These are phyloP conservation scores for Crassisporium funariophilum DNA, from an alignment of 768 basidiomycete species.

Conservation along the genomic window DNA sequence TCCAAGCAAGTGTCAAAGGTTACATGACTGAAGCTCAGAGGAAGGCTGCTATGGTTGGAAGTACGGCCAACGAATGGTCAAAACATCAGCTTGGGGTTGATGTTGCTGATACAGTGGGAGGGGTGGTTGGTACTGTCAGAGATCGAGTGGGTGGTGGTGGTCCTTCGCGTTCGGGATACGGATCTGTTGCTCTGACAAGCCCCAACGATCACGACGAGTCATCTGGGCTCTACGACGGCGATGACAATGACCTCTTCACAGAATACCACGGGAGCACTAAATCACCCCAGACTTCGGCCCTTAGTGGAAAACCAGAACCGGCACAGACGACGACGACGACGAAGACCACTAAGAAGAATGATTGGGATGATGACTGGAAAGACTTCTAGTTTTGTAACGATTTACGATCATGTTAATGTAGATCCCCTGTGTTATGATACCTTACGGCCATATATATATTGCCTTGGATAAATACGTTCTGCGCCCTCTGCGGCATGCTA, in stretches of 20 bases:
- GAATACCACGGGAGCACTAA: slow-evolving; percentile 38
- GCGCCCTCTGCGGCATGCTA: no score
- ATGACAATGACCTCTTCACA: slow-evolving; percentile 69
- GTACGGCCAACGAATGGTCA: slow-evolving; percentile 74
- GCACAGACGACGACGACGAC: slow-evolving; percentile 23
- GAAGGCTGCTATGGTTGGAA: slow-evolving; percentile 62
- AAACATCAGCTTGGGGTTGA: slow-evolving; percentile 82
- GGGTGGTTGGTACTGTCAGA: slow-evolving; percentile 65
- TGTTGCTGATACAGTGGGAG: slow-evolving; percentile 75
- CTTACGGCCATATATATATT: no score
- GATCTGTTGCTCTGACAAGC: slow-evolving; percentile 41
- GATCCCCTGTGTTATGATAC: slow-evolving; percentile 5
- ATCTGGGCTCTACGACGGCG: slow-evolving; percentile 64
- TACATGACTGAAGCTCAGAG: slow-evolving; percentile 73
- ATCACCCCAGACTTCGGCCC: slow-evolving; percentile 20
- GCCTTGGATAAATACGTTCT: no score
- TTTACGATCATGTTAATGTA: not conserved
- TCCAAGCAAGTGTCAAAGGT: slow-evolving; percentile 73
- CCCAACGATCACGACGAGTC: slow-evolving; percentile 52
- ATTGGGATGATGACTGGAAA: slow-evolving; percentile 83
- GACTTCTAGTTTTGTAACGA: slow-evolving; percentile 55
- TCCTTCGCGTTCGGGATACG: slow-evolving; percentile 56
- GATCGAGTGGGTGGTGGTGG: slow-evolving; percentile 58
- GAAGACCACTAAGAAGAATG: slow-evolving; percentile 48
- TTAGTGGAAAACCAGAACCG: slow-evolving; percentile 2